Percentiles rank a stretch among this genome's conserved stretches.
Evolutionary conservation across 352 stramenopile species (phyloP).

Genomic region (Phytopythium kandeliae): DNA sequence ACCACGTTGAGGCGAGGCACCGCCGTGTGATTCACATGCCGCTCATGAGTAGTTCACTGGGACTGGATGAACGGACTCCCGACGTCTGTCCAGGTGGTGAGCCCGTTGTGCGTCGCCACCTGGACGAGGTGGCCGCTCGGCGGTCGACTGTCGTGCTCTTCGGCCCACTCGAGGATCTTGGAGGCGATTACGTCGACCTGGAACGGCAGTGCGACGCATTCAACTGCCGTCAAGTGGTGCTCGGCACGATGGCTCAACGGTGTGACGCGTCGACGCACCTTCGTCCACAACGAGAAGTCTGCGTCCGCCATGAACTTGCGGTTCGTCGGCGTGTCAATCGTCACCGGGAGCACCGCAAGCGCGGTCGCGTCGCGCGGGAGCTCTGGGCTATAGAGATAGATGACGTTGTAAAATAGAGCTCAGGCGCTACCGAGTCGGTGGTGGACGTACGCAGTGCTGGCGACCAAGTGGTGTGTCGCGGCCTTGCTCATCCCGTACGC

Average conservation of each 20-base stretch:
- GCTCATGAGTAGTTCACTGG: neutral
- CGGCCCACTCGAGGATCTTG: constrained; percentile 74
- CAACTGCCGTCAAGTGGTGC: neutral
- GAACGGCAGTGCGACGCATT: constrained; percentile 1
- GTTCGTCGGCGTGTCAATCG: constrained; percentile 88
- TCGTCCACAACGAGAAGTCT: constrained; percentile 83
- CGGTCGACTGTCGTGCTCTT: constrained; percentile 34
- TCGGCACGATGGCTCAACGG: neutral
- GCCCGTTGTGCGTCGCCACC: constrained; percentile 52
- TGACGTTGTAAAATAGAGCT: neutral
- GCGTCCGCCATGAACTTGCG: constrained; percentile 83
- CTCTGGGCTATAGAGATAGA: constrained; percentile 23
- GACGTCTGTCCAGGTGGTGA: constrained; percentile 55
- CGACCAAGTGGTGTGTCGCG: constrained; percentile 85
- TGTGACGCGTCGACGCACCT: constrained; percentile 22
- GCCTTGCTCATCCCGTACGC: constrained; percentile 88
- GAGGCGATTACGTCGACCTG: constrained; percentile 64
- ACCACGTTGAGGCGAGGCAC: no score
- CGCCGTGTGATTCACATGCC: no score
- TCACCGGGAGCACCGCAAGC: constrained; percentile 65
- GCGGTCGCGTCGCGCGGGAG: constrained; percentile 48
- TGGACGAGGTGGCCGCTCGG: constrained; percentile 64
- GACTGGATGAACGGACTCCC: constrained; percentile 48
- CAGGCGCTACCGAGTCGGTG: neutral
- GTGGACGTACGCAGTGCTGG: constrained; percentile 64